Conservation (phyloP, 2,329 filamentous ascomycete genomes). For the Diaporthe sp. region DNA sequence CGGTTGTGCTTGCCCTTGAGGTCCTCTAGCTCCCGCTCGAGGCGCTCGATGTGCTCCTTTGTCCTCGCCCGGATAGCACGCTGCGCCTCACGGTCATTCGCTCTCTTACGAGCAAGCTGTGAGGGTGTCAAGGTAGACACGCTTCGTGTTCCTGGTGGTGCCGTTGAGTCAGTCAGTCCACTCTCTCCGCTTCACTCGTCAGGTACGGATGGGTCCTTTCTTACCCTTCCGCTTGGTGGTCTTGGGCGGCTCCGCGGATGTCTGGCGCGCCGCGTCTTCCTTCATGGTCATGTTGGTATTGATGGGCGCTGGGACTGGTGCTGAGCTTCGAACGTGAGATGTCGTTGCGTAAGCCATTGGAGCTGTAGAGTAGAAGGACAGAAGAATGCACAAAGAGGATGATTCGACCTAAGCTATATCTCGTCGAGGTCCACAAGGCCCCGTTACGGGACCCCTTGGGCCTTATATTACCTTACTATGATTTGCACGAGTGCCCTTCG, state of each 20-base stretch:
- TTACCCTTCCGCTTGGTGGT: constrained; percentile 63
- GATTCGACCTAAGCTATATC: constrained; percentile 36
- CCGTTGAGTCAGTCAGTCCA: constrained; percentile 40
- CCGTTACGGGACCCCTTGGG: constrained; percentile 39
- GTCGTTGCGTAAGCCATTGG: constrained; percentile 42
- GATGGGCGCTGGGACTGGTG: constrained; percentile 40
- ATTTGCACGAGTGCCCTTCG: constrained; percentile 31
- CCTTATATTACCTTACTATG: constrained; percentile 37
- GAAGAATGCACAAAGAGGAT: constrained; percentile 33
- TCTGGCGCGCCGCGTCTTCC: constrained; percentile 56
- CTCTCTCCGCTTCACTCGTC: constrained; percentile 33
- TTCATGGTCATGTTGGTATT: constrained; percentile 46
- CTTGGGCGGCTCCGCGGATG: constrained; percentile 60
- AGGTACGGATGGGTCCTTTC: constrained; percentile 39
- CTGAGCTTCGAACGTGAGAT: constrained; percentile 43
- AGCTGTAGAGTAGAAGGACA: constrained; percentile 34
- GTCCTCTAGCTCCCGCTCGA: constrained; percentile 83
- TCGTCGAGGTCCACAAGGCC: constrained; percentile 37
- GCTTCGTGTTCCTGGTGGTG: constrained; percentile 72
- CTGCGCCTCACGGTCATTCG: constrained; percentile 93
- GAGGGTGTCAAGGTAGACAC: constrained; percentile 90
- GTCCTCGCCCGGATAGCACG: constrained; percentile 89
- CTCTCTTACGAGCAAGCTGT: constrained; percentile 89
- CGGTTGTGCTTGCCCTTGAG: constrained; percentile 67
- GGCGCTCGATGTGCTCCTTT: constrained; percentile 84